Evolutionary conservation across 2,329 filamentous ascomycete species (phyloP), one percentile per base, ranked within the genome.

Genomic region (Knoxdaviesia capensis): DNA sequence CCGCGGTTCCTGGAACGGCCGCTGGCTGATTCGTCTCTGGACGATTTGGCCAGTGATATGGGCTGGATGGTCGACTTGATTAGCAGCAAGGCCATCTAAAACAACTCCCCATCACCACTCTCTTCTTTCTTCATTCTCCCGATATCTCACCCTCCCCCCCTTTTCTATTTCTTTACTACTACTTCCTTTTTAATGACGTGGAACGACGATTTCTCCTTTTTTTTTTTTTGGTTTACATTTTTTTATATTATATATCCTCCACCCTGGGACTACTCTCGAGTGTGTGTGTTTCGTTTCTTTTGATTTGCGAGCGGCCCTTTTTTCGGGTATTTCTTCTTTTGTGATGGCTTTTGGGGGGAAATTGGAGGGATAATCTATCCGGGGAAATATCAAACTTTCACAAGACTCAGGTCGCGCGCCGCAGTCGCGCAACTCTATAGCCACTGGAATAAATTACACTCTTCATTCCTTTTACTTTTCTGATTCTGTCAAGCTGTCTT

Each of bases 21-120:
- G 20, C 20, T 20, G 20, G 20, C 20, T 20, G 58, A 61, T 39
- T 53, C 55, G 5, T 58, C 56, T 28, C 49, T 64, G 5, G 60
- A 63, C 39, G 58, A 63, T 43, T 60, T 64, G 46, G 56, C 53
- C 36, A 56, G 48, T 41, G 69, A 72, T 51, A 55, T 71, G 46
- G 59, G 64, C 42, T 71, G 68, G 66, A 66, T 72, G 52, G 64
- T 62, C 7, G 60, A 63, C 32, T 55, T 61, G 29, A 68, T 72
- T 46, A 56, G 57, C 41, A 55, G 50, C 31, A 59, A 56, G 20
- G 20, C 20, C 20, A 20, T 20, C 20, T 20, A 20, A 20, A 47
- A 40, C 42, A 37, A 46, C 39, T 55, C 41, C 31, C 31, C n/a
- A 8, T 6, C 8, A 6, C 10, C 6, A 31, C 6, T n/a, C 20